These are phyloP conservation scores for Nitzschia inconspicua DNA, from an alignment of 108 stramenopile genomes.

Conservation along the genomic window DNA sequence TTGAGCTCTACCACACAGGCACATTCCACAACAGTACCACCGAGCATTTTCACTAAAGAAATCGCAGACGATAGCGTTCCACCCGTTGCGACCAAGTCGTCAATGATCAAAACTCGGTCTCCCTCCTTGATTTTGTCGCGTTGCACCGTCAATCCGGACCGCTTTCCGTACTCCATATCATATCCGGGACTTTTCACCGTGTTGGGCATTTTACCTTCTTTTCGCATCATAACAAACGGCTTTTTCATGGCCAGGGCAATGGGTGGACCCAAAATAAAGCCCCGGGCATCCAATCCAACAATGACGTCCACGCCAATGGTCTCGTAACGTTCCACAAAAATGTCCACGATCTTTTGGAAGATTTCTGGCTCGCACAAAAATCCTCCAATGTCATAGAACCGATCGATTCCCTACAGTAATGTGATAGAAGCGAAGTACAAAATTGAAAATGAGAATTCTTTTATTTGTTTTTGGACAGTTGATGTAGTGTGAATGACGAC, in stretches of 20 bases:
- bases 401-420: too few relatives aligned
- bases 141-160: conserved; percentile 89
- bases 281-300: conserved; percentile 93
- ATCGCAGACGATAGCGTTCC: conserved; percentile 87
- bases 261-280: conserved; percentile 96
- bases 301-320: conserved; percentile 83
- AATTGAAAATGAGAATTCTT: too few relatives aligned
- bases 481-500: too few relatives aligned
- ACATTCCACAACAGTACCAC: conserved; percentile 81
- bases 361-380: conserved; percentile 83
- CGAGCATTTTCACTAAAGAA: conserved; percentile 70
- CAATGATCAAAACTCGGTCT: conserved; percentile 91
- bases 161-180: conserved; percentile 93
- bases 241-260: conserved; percentile 93
- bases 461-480: too few relatives aligned
- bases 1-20: conserved; percentile 92
- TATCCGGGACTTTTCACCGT: conserved; percentile 78
- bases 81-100: conserved; percentile 98
- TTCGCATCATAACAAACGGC: conserved; percentile 98
- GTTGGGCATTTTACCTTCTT: conserved; percentile 98
- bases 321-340: conserved; percentile 77
- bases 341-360: conserved; percentile 88
- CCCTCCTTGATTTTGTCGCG: conserved; percentile 81
- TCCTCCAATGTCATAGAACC: conserved; percentile 99
- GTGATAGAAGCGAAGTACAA: too few relatives aligned